Evolutionary conservation across 78 protist genomes (phyloP), one percentile per base, ranked within the genome.

Genomic region (Neovahlkampfia damariscottae): DNA sequence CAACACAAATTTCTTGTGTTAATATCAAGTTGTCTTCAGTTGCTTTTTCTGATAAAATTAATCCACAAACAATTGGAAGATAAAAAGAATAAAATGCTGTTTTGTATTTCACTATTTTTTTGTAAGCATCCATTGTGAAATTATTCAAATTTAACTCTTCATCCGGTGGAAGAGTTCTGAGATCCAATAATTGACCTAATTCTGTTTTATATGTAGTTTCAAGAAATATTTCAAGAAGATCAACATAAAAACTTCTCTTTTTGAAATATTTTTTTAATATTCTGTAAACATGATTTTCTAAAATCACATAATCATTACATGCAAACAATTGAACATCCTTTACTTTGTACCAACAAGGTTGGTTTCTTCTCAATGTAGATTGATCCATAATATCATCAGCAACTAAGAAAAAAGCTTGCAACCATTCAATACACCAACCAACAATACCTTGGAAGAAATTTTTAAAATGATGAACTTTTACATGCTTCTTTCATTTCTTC

Each of bases 311-410:
- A 82, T 97, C 99, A 74, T 97, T 97, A 78, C 92, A 74, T 29
- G 98, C 99, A 30, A 84, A 70, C 41, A 69, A 29, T 6, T 90
- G 93, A 40, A 95, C 93, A 7, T 73, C 74, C 36, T 62, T n/a
- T 69, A 50, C 36, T 34, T 76, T 29, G 76, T 92, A 93, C 98
- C 98, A 94, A 70, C 98, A 94, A 35, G 91, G 93, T 50, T 84
- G 73, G 2, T 98, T 98, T 3, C 99, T 81, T 30, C 99, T 85
- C 0, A 96, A 94, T 28, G 69, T 35, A 0, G 96, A 87, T 10
- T 71, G 77, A 72, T 98, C 99, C 98, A 96, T 96, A 67, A 96
- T 77, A 74, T 98, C 99, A 41, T 98, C 99, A 9, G 95, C 84
- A 7, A 97, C 96, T 34, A 96, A 86, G 71, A 94, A 90, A 86